These are phyloP conservation scores for Lipomyces yamanashiensis DNA, from an alignment of 805 yeast species.

Conservation along the genomic window DNA sequence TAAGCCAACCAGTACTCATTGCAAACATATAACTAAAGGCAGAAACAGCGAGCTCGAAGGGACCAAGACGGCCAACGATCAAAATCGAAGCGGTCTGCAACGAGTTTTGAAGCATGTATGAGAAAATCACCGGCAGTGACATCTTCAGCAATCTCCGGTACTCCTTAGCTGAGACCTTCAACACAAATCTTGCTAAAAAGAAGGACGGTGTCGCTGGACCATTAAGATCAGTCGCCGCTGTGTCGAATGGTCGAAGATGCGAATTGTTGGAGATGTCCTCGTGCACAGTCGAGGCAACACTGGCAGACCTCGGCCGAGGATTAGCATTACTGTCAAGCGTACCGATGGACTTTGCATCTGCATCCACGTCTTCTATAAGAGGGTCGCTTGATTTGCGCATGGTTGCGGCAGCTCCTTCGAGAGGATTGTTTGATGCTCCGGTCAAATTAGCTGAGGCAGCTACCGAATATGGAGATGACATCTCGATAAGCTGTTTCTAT, in stretches of 20 bases:
- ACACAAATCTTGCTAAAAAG: slow-evolving; percentile 17
- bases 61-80: slow-evolving; percentile 38
- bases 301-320: slow-evolving; percentile 3
- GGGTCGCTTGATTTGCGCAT: slow-evolving; percentile 1
- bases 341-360: slow-evolving; percentile 19
- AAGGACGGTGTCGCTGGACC: slow-evolving; percentile 21
- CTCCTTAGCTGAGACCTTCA: slow-evolving; percentile 29
- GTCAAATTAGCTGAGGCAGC: slow-evolving; percentile 12
- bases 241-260: slow-evolving; percentile 18
- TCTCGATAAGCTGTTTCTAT: not conserved
- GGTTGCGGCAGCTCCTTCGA: not conserved
- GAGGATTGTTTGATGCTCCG: not conserved
- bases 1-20: slow-evolving; percentile 40
- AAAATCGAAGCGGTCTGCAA: slow-evolving; percentile 39
- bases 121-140: slow-evolving; percentile 38
- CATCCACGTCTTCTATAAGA: slow-evolving; percentile 8
- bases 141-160: slow-evolving; percentile 30
- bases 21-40: slow-evolving; percentile 40
- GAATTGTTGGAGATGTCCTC: not conserved
- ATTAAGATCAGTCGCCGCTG: slow-evolving; percentile 30
- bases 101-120: slow-evolving; percentile 39
- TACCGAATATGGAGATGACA: slow-evolving; percentile 11
- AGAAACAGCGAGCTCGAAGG: slow-evolving; percentile 37
- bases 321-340: slow-evolving; percentile 5
- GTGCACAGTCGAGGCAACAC: slow-evolving; percentile 5